Evolutionary conservation across 139 green algal genomes (phyloP).

Genomic region (Closterium sp.): DNA sequence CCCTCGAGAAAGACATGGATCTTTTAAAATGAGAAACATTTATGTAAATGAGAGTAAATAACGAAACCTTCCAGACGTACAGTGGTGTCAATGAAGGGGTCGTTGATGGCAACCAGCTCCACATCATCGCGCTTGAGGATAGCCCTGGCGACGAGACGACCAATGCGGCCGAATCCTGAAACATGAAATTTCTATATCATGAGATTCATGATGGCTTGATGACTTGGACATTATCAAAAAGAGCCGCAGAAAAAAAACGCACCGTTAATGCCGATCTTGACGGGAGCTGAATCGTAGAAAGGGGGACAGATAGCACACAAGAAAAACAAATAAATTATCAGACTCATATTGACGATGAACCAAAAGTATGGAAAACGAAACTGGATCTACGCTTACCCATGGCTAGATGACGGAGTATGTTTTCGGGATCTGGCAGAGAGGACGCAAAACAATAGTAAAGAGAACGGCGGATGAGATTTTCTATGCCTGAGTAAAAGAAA

Average conservation of each 20-base stretch:
- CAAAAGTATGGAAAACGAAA: not conserved
- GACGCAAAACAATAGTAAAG: not conserved
- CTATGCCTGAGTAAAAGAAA: not conserved
- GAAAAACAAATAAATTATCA: not conserved
- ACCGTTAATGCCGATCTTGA: slow-evolving; percentile 35
- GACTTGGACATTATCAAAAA: not conserved
- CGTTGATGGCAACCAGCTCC: slow-evolving; percentile 43
- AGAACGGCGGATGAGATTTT: not conserved
- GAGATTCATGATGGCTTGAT: not conserved
- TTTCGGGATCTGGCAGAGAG: not conserved
- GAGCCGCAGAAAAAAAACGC: not conserved
- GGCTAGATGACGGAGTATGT: not conserved
- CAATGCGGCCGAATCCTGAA: slow-evolving; percentile 46
- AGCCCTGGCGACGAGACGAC: slow-evolving; percentile 30
- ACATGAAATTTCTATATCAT: not conserved
- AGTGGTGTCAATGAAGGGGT: slow-evolving; percentile 48
- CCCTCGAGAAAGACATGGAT: too few species aligned
- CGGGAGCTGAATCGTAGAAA: not conserved
- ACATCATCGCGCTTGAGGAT: slow-evolving; percentile 19
- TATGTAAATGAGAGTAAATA: too few species aligned
- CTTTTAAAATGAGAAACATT: too few species aligned
- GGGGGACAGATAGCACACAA: not conserved
- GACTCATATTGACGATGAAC: not conserved
- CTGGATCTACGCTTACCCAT: not conserved
- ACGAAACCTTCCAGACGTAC: not conserved